Evolutionary conservation across 2,329 filamentous ascomycete genomes (phyloP).

Genomic region (Calonectria pseudoturangicola): DNA sequence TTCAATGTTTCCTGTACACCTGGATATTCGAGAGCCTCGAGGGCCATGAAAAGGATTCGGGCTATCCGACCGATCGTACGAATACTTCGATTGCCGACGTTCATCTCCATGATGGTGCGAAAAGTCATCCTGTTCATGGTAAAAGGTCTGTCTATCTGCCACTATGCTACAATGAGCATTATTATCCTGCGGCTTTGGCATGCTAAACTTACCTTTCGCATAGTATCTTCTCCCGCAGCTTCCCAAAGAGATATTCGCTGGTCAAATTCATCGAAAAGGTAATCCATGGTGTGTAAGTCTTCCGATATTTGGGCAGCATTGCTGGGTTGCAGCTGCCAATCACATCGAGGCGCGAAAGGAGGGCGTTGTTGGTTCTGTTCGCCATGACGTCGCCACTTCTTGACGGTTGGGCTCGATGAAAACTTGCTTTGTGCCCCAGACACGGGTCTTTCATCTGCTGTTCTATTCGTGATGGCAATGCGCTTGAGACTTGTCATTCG

Average conservation of each 20-base stretch:
- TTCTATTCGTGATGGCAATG: conserved; percentile 27
- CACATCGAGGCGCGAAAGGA: conserved; percentile 19
- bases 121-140: neutral
- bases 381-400: conserved; percentile 4
- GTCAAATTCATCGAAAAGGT: neutral
- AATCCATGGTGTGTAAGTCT: neutral
- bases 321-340: conserved; percentile 13
- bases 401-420: conserved; percentile 23
- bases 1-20: conserved; percentile 1
- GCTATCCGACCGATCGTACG: neutral
- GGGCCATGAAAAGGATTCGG: neutral
- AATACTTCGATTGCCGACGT: neutral
- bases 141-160: neutral
- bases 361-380: neutral
- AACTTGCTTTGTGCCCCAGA: conserved; percentile 25
- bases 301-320: neutral
- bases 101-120: neutral
- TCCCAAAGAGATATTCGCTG: neutral
- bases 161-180: neutral
- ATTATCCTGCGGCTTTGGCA: neutral
- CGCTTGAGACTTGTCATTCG: neutral
- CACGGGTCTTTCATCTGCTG: conserved; percentile 2
- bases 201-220: neutral
- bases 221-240: neutral
- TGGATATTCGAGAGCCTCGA: neutral